Conservation (phyloP, 768 basidiomycete genomes). For the Phanerochaete carnosa region DNA sequence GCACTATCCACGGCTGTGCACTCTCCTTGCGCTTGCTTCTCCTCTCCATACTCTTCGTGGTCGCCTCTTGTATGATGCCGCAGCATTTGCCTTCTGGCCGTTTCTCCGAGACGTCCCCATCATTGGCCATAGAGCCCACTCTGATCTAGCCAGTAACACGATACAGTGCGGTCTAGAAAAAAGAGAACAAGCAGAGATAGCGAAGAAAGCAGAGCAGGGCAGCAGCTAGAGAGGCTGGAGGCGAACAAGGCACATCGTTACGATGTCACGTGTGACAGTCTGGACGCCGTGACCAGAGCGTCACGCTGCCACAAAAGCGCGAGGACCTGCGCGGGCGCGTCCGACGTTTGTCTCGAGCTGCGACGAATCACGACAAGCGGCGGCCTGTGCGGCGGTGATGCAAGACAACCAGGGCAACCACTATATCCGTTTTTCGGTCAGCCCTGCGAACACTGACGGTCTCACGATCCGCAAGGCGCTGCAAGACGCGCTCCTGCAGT, state of each 20-base stretch:
- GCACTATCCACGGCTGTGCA: constrained; percentile 71
- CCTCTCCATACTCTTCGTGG: constrained; percentile 5
- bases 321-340: neutral
- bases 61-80: constrained; percentile 42
- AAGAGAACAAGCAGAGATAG: neutral
- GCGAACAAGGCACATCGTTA: too few relatives aligned
- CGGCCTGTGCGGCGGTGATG: neutral
- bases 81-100: constrained; percentile 31
- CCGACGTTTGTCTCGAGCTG: neutral
- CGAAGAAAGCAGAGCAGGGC: too few relatives aligned
- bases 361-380: too few relatives aligned
- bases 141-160: too few relatives aligned
- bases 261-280: neutral
- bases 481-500: constrained; percentile 50
- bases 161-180: neutral
- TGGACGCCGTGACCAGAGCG: neutral
- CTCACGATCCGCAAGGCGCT: constrained; percentile 50
- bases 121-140: constrained; percentile 9
- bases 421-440: constrained; percentile 45
- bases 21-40: constrained; percentile 33
- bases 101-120: neutral
- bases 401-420: constrained; percentile 24
- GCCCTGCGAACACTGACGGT: constrained; percentile 36
- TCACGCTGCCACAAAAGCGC: neutral
- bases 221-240: too few relatives aligned